Percentiles rank a stretch among this genome's conserved stretches.
Conservation (phyloP, 2,329 filamentous ascomycete species). For the Alternaria consortialis region DNA sequence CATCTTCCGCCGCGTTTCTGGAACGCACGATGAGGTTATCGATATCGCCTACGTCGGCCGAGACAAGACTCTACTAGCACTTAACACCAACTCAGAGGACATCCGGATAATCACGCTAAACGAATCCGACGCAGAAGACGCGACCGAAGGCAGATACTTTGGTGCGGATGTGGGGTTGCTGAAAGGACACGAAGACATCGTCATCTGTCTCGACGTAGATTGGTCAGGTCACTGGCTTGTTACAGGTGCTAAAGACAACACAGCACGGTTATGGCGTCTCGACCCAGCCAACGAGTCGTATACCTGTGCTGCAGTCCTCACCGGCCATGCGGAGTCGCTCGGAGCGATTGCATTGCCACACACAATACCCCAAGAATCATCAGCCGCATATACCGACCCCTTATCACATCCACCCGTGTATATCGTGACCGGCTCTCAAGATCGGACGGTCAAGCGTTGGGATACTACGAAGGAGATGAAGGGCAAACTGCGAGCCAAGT, state of each 20-base stretch:
- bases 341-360: constrained; percentile 88
- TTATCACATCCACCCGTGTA: constrained; percentile 83
- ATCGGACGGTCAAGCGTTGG: constrained; percentile 95
- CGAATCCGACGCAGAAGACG: constrained; percentile 37
- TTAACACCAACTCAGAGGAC: constrained; percentile 95
- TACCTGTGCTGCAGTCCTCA: constrained; percentile 81
- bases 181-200: constrained; percentile 92
- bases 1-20: constrained; percentile 81
- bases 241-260: constrained; percentile 97
- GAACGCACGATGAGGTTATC: constrained; percentile 97
- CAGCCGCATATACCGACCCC: constrained; percentile 75
- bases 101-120: constrained; percentile 82
- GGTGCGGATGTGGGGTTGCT: constrained; percentile 87
- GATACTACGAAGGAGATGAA: constrained; percentile 67
- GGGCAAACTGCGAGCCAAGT: constrained; percentile 72
- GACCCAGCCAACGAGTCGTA: constrained; percentile 79
- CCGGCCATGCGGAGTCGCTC: constrained; percentile 92
- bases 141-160: constrained; percentile 69
- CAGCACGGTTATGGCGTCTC: constrained; percentile 86
- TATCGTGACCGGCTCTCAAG: constrained; percentile 90
- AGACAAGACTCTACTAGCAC: constrained; percentile 81
- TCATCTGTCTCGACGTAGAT: constrained; percentile 92
- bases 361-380: constrained; percentile 70
- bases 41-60: constrained; percentile 87
- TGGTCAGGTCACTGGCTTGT: constrained; percentile 98